Evolutionary conservation across 768 basidiomycete genomes (phyloP), one percentile per base, ranked within the genome.

Genomic region (Termitomyces sp.): DNA sequence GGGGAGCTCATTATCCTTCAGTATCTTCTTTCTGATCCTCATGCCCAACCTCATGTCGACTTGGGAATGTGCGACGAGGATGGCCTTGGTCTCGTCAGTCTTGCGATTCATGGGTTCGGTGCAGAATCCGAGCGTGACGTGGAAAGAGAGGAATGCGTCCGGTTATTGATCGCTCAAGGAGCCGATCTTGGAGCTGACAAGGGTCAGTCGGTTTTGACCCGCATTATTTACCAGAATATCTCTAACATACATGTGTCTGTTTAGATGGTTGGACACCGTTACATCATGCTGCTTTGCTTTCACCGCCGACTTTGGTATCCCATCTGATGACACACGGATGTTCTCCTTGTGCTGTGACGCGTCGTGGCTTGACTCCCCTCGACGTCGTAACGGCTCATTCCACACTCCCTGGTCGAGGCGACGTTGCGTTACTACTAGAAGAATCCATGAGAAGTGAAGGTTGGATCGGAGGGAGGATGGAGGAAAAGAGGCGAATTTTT

Each of bases 221-320:
- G 56, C 59, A 42, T 34, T 65, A 60, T 63, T 46, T 37, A 46
- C 4, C 31, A 10, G 32, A 5, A 43, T 12, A 32, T 50, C 29
- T 37, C 37, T 67, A 17, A 57, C 20, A 43, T 8, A 43, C 10
- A 48, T 62, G 42, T 20, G 61, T 63, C 38, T 51, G 63, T 50
- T 60, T 67, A 97, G 95, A 85, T 62, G 96, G 96, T 38, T 98
- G 97, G 97, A 94, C 93, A 10, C 87, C 96, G 3, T 80, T 99
- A 12, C 96, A 98, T 69, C 89, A 96, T 76, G 94, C 96, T 8
- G 91, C 91, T 8, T 75, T 98, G 56, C 78, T 92, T 42, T 87
- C 93, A 12, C 94, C 96, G 37, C 92, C 96, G 3, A 95, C 95
- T 2, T 78, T 98, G 25, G 84, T 98, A 25, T 94, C 95, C 0